Evolutionary conservation across 306 rosid genomes (phyloP).

Genomic region (Argentina anserina): DNA sequence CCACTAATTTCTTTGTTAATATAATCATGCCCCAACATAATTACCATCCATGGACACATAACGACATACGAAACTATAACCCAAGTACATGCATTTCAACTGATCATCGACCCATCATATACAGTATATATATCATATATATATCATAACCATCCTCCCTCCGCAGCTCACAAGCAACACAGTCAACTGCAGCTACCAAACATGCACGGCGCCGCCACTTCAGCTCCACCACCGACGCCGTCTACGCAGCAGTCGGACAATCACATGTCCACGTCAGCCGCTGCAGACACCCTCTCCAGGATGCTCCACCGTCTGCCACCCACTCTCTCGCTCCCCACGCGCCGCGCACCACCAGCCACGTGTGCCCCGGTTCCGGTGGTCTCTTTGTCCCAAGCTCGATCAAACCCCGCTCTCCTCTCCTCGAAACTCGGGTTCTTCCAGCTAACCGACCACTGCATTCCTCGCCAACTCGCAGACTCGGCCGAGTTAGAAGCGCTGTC

Average conservation of each 20-base stretch:
- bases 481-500: slow-evolving; percentile 72
- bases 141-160: slow-evolving; percentile 2
- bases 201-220: slow-evolving; percentile 60
- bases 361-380: slow-evolving; percentile 39
- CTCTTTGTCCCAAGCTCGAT: slow-evolving; percentile 37
- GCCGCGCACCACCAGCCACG: slow-evolving; percentile 40
- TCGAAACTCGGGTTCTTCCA: slow-evolving; percentile 64
- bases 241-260: slow-evolving; percentile 31
- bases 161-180: slow-evolving; percentile 47
- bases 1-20: background rate
- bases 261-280: slow-evolving; percentile 35
- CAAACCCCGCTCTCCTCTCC: slow-evolving; percentile 29
- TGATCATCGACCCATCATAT: background rate
- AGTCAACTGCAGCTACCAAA: slow-evolving; percentile 20
- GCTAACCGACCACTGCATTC: slow-evolving; percentile 51
- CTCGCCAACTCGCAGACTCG: slow-evolving; percentile 55
- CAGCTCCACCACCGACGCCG: slow-evolving; percentile 93
- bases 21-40: background rate
- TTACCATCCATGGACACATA: background rate
- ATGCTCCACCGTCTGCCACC: slow-evolving; percentile 84
- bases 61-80: background rate
- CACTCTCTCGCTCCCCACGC: slow-evolving; percentile 60
- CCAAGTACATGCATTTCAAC: background rate
- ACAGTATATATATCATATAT: background rate
- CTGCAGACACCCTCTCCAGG: slow-evolving; percentile 66